A percentile compares a stretch with the other conserved stretches of the same genome.
Evolutionary conservation across 2,329 filamentous ascomycete species (phyloP).

Genomic region (Xylaria sp.): DNA sequence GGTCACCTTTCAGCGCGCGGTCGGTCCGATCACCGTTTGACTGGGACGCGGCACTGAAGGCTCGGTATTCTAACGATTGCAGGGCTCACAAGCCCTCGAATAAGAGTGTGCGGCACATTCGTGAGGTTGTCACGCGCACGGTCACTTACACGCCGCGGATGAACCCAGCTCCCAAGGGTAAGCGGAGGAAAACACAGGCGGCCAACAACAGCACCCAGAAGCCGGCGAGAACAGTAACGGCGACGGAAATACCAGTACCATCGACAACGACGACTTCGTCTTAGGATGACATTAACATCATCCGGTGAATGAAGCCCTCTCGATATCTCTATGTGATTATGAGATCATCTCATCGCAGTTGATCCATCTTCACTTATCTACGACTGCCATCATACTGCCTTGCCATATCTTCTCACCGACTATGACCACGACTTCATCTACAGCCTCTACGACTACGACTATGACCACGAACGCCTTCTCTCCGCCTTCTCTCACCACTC

Average conservation of each 20-base stretch:
- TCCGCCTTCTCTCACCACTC: neutral
- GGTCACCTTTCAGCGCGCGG: slow-evolving; percentile 69
- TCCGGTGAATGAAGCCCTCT: no score
- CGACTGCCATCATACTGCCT: neutral
- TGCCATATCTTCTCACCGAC: neutral
- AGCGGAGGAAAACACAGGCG: slow-evolving; percentile 64
- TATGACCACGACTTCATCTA: neutral
- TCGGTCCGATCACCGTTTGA: slow-evolving; percentile 67
- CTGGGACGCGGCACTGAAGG: slow-evolving; percentile 68
- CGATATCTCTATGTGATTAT: neutral
- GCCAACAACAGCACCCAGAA: slow-evolving; percentile 25
- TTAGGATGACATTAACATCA: slow-evolving; percentile 6
- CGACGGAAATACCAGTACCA: slow-evolving; percentile 11
- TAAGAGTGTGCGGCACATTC: slow-evolving; percentile 64
- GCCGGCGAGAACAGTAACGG: slow-evolving; percentile 11
- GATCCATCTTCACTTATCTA: slow-evolving; percentile 13
- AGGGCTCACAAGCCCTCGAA: slow-evolving; percentile 50
- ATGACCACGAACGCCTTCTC: neutral
- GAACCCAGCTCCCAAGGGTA: slow-evolving; percentile 82
- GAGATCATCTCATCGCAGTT: slow-evolving; percentile 15
- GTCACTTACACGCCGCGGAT: slow-evolving; percentile 86
- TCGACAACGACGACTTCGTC: slow-evolving; percentile 22
- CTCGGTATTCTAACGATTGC: slow-evolving; percentile 55
- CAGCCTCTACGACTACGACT: neutral
- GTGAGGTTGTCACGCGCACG: slow-evolving; percentile 89